phyloP scores from a whole-genome alignment of 2,329 filamentous ascomycete genomes.

The Verticillium zaregamsianum region DNA sequence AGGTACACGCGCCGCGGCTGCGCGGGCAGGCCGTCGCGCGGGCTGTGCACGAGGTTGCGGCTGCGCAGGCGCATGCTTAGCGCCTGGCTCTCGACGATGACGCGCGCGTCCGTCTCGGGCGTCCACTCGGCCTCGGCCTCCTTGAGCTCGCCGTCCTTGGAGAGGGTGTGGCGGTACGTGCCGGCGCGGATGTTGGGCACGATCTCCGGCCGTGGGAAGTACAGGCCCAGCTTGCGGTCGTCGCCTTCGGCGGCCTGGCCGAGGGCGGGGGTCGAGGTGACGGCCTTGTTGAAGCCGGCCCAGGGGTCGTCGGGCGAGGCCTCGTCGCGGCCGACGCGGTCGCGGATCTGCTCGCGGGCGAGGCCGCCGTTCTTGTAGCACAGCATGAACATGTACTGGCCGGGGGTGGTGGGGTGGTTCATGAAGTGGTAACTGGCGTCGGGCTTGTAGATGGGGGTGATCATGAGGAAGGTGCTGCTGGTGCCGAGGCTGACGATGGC shows the following conservation, averaged over 20 bases:
- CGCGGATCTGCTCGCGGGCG: constrained; percentile 84
- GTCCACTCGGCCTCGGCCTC: constrained; percentile 36
- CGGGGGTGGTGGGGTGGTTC: constrained; percentile 88
- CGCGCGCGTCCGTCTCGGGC: constrained; percentile 70
- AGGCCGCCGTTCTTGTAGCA: constrained; percentile 99
- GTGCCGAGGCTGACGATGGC: constrained; percentile 95
- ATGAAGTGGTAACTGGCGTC: constrained; percentile 95
- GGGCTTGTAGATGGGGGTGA: constrained; percentile 84
- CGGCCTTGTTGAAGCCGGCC: constrained; percentile 73
- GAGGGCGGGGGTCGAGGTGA: constrained; percentile 65
- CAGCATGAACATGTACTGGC: constrained; percentile 99
- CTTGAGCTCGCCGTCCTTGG: constrained; percentile 47
- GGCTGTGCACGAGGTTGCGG: constrained; percentile 61
- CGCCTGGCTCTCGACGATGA: constrained; percentile 92
- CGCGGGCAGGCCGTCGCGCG: constrained; percentile 53
- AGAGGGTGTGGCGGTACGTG: constrained; percentile 75
- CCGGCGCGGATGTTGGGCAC: constrained; percentile 86
- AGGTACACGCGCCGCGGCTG: constrained; percentile 91
- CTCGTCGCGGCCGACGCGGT: constrained; percentile 42
- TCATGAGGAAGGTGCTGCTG: constrained; percentile 96
- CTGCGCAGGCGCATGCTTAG: constrained; percentile 86
- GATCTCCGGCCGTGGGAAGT: constrained; percentile 92
- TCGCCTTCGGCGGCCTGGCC: constrained; percentile 49
- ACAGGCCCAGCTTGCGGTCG: constrained; percentile 82
- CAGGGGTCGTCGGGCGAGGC: constrained; percentile 50